Conservation (phyloP, 768 basidiomycete genomes). For the Cyclocybe cylindracea region DNA sequence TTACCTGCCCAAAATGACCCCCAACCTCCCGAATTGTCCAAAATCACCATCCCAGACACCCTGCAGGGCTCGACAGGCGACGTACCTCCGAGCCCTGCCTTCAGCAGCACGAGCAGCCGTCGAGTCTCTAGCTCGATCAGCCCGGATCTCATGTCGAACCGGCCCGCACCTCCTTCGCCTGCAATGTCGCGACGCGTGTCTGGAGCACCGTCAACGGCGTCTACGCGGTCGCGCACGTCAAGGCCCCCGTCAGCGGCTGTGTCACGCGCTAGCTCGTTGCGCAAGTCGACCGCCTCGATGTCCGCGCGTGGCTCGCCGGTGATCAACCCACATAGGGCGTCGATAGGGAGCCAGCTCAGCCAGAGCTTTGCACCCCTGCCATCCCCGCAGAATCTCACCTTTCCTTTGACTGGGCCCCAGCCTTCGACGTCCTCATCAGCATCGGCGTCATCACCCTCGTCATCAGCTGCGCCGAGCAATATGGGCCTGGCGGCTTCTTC, state of each 20-base stretch:
- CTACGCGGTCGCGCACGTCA: conserved; percentile 29
- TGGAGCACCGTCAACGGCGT: conserved; percentile 30
- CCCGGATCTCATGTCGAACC: conserved; percentile 33
- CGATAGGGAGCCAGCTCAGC: conserved; percentile 15
- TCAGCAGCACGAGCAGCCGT: conserved; percentile 8
- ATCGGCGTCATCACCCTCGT: not conserved
- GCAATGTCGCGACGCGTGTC: conserved; percentile 48
- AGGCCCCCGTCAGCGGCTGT: conserved; percentile 23
- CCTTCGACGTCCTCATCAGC: not conserved
- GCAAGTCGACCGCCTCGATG: conserved; percentile 8
- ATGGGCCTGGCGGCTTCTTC: too few species aligned
- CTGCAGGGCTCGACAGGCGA: conserved; percentile 2
- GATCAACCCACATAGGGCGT: conserved; percentile 16
- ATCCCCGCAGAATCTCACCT: conserved; percentile 10
- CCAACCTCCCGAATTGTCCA: conserved; percentile 1
- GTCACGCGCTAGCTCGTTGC: conserved; percentile 24
- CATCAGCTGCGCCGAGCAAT: not conserved
- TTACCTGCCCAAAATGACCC: conserved; percentile 12
- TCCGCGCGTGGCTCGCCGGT: conserved; percentile 16
- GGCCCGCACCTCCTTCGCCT: conserved; percentile 65
- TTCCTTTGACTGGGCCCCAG: conserved; percentile 5
- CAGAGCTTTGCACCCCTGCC: conserved; percentile 13
- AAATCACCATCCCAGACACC: conserved; percentile 16
- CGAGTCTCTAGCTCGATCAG: conserved; percentile 6
- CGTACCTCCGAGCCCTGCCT: conserved; percentile 12